A percentile compares a stretch with the other conserved stretches of the same genome.
These are phyloP conservation scores for Magnolia kwangsiensis DNA, from an alignment of 164 flowering plant species.

Conservation along the genomic window DNA sequence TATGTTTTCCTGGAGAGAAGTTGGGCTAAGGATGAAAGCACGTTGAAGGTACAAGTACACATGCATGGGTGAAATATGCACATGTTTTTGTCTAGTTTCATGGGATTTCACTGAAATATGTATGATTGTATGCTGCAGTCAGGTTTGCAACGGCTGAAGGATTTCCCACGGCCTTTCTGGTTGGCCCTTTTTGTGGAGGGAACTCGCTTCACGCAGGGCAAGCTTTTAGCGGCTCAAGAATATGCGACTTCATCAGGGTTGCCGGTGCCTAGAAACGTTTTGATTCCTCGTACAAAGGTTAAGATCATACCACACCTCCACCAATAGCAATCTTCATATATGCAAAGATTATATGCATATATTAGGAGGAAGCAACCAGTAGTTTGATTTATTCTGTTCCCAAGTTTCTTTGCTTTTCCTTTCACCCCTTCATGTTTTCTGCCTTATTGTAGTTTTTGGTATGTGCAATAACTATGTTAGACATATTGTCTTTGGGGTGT, in stretches of 20 bases:
- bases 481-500: too few species aligned
- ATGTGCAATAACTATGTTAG: too few species aligned
- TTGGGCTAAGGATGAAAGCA: conserved; percentile 94
- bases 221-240: conserved; percentile 94
- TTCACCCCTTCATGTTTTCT: too few species aligned
- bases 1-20: conserved; percentile 89
- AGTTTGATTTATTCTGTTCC: too few species aligned
- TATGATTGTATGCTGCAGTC: conserved; percentile 42
- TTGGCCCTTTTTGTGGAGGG: conserved; percentile 98
- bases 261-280: conserved; percentile 83
- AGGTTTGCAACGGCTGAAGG: conserved; percentile 66
- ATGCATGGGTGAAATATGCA: background rate
- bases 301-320: background rate
- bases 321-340: background rate
- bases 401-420: too few species aligned
- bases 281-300: conserved; percentile 99
- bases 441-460: too few species aligned
- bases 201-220: conserved; percentile 88
- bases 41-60: conserved; percentile 58
- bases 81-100: background rate
- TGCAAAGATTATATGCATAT: background rate
- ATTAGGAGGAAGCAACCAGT: background rate
- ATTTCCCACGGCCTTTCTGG: conserved; percentile 91
- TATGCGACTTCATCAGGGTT: conserved; percentile 78
- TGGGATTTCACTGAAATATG: background rate